These are phyloP conservation scores for Acer saccharum DNA, from an alignment of 345 rosid species.

Conservation along the genomic window DNA sequence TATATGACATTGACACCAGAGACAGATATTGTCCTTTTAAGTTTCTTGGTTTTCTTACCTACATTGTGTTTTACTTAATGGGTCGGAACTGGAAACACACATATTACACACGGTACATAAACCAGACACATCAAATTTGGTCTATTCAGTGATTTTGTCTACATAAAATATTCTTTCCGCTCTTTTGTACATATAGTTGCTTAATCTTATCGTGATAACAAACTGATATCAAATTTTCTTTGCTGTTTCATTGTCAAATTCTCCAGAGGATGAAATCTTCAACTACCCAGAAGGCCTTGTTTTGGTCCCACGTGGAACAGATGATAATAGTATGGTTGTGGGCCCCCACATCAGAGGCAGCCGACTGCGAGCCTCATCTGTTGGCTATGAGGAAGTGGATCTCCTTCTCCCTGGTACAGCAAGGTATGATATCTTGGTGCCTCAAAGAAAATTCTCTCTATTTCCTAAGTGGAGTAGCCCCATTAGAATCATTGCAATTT, in stretches of 20 bases:
- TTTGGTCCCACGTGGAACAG: constrained; percentile 85
- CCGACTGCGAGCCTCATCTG: constrained; percentile 78
- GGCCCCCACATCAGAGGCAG: constrained; percentile 95
- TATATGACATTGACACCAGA: background rate
- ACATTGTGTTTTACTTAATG: background rate
- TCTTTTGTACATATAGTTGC: background rate
- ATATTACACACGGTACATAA: background rate
- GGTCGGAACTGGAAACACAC: background rate
- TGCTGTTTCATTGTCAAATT: constrained; percentile 42
- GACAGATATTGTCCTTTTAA: background rate
- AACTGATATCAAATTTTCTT: background rate
- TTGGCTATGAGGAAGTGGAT: constrained; percentile 92
- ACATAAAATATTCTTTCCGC: background rate
- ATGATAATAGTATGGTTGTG: constrained; percentile 62
- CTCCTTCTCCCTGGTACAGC: constrained; percentile 99
- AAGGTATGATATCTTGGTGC: constrained; percentile 51
- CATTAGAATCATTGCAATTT: background rate
- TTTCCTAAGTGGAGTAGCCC: background rate
- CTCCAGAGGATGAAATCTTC: constrained; percentile 71
- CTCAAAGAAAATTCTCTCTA: constrained; percentile 6
- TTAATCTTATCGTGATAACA: background rate
- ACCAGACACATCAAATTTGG: background rate
- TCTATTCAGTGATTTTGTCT: background rate
- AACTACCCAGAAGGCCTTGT: constrained; percentile 90
- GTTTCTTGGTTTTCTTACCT: background rate